These are phyloP conservation scores for Lodderomyces oxycetoniae DNA, from an alignment of 1,139 yeast species.

Conservation along the genomic window DNA sequence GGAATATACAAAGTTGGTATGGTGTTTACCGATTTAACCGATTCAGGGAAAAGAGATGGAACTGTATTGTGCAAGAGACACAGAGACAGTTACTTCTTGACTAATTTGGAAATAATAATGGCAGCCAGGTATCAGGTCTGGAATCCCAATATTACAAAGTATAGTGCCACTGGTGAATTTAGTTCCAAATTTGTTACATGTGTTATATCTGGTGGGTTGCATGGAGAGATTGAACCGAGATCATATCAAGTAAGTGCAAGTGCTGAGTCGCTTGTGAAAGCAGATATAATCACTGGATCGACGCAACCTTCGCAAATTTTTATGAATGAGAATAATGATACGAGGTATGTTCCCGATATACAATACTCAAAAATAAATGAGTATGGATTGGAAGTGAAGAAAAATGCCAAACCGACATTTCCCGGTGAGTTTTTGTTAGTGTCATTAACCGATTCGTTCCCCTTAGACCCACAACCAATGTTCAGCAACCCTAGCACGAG, in stretches of 20 bases:
- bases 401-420: slow-evolving; percentile 90
- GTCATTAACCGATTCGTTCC: slow-evolving; percentile 90
- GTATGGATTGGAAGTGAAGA: slow-evolving; percentile 80
- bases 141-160: slow-evolving; percentile 63
- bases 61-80: slow-evolving; percentile 90
- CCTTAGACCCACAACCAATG: slow-evolving; percentile 53
- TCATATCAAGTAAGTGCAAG: slow-evolving; percentile 85
- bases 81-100: slow-evolving; percentile 81
- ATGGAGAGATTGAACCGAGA: slow-evolving; percentile 86
- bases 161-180: slow-evolving; percentile 61
- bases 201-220: slow-evolving; percentile 78
- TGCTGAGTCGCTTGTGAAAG: slow-evolving; percentile 84
- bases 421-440: slow-evolving; percentile 92
- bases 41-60: slow-evolving; percentile 83
- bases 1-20: slow-evolving; percentile 77
- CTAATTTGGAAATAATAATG: slow-evolving; percentile 81
- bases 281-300: slow-evolving; percentile 81
- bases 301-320: slow-evolving; percentile 88
- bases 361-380: slow-evolving; percentile 83
- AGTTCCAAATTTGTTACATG: slow-evolving; percentile 93
- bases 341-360: slow-evolving; percentile 90
- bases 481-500: too few relatives aligned
- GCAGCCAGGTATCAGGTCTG: slow-evolving; percentile 73
- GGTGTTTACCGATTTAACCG: slow-evolving; percentile 85
- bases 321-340: slow-evolving; percentile 64